Percentiles rank a stretch among this genome's conserved stretches.
These are phyloP conservation scores for Vachellia pachyceras DNA, from an alignment of 306 rosid species.

Conservation along the genomic window DNA sequence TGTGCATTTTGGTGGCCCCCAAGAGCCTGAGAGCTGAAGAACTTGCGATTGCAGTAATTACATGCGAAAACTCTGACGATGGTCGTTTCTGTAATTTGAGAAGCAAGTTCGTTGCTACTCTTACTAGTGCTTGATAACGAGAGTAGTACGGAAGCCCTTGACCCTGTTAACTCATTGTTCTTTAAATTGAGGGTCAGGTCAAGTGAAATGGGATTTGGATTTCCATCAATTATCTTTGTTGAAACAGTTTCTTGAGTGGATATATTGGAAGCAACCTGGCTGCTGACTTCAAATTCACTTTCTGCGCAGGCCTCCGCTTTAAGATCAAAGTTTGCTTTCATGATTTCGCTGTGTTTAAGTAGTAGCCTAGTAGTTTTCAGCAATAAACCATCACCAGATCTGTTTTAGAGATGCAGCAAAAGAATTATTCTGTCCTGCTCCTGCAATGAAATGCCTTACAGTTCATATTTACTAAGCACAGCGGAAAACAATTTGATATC, in stretches of 20 bases:
- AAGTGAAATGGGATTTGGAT: slow-evolving; percentile 54
- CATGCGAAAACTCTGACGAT: slow-evolving; percentile 69
- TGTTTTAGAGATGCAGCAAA: slow-evolving; percentile 25
- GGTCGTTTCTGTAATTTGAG: slow-evolving; percentile 52
- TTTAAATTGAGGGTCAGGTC: slow-evolving; percentile 73
- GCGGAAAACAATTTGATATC: not conserved
- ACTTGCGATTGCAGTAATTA: slow-evolving; percentile 88
- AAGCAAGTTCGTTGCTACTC: slow-evolving; percentile 65
- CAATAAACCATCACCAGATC: slow-evolving; percentile 32
- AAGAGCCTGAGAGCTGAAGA: slow-evolving; percentile 91
- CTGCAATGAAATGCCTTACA: slow-evolving; percentile 31
- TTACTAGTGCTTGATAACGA: slow-evolving; percentile 83
- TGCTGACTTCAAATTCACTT: slow-evolving; percentile 75
- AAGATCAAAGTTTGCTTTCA: slow-evolving; percentile 74
- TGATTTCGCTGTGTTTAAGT: slow-evolving; percentile 34
- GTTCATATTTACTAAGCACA: not conserved
- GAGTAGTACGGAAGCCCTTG: slow-evolving; percentile 58
- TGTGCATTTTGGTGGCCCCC: slow-evolving; percentile 98
- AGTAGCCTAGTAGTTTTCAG: slow-evolving; percentile 29
- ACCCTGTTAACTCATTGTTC: slow-evolving; percentile 45
- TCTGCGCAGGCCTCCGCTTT: slow-evolving; percentile 68
- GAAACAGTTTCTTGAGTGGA: slow-evolving; percentile 66
- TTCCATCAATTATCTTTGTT: slow-evolving; percentile 31
- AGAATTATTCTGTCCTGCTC: slow-evolving; percentile 35
- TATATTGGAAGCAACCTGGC: slow-evolving; percentile 81